Conservation (phyloP, 148 eudicot species). For the Cornus suecica region DNA sequence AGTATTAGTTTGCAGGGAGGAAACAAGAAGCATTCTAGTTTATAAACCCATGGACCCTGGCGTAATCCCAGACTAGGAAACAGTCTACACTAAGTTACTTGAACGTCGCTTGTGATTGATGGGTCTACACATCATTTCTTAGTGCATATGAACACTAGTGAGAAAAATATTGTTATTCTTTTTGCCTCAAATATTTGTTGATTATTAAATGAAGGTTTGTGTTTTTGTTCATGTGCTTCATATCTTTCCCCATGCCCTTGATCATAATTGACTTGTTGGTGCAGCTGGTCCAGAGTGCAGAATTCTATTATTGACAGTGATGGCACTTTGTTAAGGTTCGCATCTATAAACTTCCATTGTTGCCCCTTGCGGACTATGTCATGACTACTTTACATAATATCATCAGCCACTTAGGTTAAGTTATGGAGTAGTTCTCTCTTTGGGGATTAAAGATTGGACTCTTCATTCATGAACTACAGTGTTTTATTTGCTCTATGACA, state of each 20-base stretch:
- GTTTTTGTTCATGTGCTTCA: neutral
- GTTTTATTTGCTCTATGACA: neutral
- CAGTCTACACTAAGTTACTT: neutral
- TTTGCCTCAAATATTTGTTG: neutral
- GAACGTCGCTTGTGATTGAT: neutral
- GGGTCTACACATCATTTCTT: neutral
- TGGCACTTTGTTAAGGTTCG: slow-evolving; percentile 43
- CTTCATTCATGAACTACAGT: neutral
- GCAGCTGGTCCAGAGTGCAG: slow-evolving; percentile 33
- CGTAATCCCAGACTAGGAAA: neutral
- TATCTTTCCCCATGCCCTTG: neutral
- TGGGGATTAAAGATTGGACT: neutral
- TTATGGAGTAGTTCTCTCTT: neutral
- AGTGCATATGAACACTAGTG: neutral
- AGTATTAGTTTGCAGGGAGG: neutral
- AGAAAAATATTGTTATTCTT: neutral
- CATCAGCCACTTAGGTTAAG: neutral
- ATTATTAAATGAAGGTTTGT: neutral
- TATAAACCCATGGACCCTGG: neutral
- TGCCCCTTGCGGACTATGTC: neutral
- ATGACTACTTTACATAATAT: neutral
- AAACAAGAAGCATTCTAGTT: neutral
- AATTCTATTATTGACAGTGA: slow-evolving; percentile 23
- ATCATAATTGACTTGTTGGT: slow-evolving; percentile 9
- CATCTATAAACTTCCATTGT: slow-evolving; percentile 3